Percentiles rank a stretch among this genome's conserved stretches.
phyloP scores from a whole-genome alignment of 1,284 basidiomycete species.

The Ustilago nuda region DNA sequence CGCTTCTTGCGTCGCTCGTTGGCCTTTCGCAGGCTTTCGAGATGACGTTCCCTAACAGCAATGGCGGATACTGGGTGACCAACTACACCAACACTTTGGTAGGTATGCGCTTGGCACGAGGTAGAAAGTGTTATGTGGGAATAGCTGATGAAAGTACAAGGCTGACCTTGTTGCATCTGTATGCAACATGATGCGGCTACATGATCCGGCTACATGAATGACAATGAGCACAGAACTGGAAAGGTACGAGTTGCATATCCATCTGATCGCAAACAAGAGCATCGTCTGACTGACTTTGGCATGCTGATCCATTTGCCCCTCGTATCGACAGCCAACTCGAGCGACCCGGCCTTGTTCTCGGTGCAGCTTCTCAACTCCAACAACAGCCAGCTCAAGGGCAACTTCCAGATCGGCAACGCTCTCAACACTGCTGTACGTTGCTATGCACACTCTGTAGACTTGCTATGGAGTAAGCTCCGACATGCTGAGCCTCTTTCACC shows the following conservation, averaged over 20 bases:
- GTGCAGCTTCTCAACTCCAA: constrained; percentile 54
- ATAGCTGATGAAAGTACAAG: background rate
- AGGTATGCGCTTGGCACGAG: constrained; percentile 4
- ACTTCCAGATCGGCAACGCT: constrained; percentile 59
- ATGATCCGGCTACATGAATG: too few relatives aligned
- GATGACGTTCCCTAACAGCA: constrained; percentile 53
- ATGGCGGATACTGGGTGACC: constrained; percentile 57
- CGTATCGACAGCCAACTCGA: constrained; percentile 45
- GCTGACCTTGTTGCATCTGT: background rate
- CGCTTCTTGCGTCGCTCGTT: constrained; percentile 33
- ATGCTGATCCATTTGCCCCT: constrained; percentile 5
- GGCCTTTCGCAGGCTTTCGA: constrained; percentile 48
- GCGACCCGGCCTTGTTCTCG: constrained; percentile 45
- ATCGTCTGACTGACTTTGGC: background rate
- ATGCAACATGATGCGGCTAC: too few relatives aligned
- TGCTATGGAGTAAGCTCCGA: background rate
- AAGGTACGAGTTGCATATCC: constrained; percentile 13
- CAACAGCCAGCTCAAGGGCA: constrained; percentile 52
- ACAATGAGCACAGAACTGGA: constrained; percentile 34
- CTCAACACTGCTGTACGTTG: constrained; percentile 30
- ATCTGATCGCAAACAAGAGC: too few relatives aligned
- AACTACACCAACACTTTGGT: constrained; percentile 55
- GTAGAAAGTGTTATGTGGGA: background rate
- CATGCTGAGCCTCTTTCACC: background rate
- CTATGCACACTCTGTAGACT: background rate